Conservation (phyloP, 306 rosid genomes). For the Prinsepia uniflora region DNA sequence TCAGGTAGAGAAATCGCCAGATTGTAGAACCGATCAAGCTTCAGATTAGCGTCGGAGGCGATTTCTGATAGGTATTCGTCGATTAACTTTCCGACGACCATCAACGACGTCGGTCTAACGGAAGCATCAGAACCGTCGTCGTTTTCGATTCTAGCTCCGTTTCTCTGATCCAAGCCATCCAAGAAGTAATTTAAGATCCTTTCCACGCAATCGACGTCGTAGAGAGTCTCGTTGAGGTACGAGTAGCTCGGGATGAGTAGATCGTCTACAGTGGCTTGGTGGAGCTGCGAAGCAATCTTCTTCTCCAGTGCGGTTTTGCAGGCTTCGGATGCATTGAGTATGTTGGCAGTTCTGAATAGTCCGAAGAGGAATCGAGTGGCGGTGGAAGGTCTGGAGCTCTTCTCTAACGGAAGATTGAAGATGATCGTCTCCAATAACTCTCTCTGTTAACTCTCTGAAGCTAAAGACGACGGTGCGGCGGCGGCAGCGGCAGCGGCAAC, state of each 20-base stretch:
- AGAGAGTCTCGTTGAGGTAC: slow-evolving; percentile 78
- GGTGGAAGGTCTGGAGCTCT: slow-evolving; percentile 44
- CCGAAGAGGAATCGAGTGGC: slow-evolving; percentile 72
- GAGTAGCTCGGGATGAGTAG: slow-evolving; percentile 92
- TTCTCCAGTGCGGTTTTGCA: slow-evolving; percentile 71
- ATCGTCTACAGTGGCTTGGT: slow-evolving; percentile 84
- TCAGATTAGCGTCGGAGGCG: slow-evolving; percentile 88
- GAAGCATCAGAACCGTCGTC: slow-evolving; percentile 18
- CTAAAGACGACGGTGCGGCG: slow-evolving; percentile 22
- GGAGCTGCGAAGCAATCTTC: slow-evolving; percentile 84
- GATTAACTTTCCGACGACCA: slow-evolving; percentile 73
- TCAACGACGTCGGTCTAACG: slow-evolving; percentile 53
- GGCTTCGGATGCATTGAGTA: slow-evolving; percentile 57
- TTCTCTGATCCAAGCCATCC: slow-evolving; percentile 39
- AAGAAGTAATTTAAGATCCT: slow-evolving; percentile 58
- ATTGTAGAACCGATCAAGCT: slow-evolving; percentile 52
- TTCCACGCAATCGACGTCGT: slow-evolving; percentile 83
- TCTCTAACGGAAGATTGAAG: slow-evolving; percentile 63
- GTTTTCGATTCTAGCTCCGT: slow-evolving; percentile 19
- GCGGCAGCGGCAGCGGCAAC: not conserved
- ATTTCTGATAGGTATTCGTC: slow-evolving; percentile 87
- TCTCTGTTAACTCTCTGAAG: slow-evolving; percentile 67
- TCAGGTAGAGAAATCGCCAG: slow-evolving; percentile 79
- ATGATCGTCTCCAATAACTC: slow-evolving; percentile 71
- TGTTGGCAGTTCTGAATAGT: slow-evolving; percentile 66